A percentile compares a stretch with the other conserved stretches of the same genome.
Evolutionary conservation across 352 stramenopile genomes (phyloP).

Genomic region (Phytophthora ohioensis): DNA sequence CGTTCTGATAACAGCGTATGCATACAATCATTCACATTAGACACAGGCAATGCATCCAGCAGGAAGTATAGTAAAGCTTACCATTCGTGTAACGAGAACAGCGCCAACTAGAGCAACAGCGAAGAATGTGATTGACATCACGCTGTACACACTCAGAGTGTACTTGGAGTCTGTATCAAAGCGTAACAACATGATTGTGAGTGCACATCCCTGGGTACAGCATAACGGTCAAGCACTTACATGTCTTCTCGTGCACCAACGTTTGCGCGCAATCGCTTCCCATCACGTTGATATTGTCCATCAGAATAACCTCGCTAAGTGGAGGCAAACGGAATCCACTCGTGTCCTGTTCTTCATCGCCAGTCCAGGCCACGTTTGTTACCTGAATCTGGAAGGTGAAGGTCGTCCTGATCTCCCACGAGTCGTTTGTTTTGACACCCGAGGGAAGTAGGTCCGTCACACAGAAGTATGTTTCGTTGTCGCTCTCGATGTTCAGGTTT

Average conservation of each 20-base stretch:
- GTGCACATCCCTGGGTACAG: slow-evolving; percentile 1
- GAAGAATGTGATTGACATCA: slow-evolving; percentile 89
- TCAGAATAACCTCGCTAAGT: slow-evolving; percentile 70
- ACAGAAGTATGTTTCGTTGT: slow-evolving; percentile 83
- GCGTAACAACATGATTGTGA: slow-evolving; percentile 17
- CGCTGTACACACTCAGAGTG: slow-evolving; percentile 85
- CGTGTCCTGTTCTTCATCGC: slow-evolving; percentile 31
- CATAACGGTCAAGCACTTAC: slow-evolving; percentile 46
- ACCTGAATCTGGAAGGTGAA: slow-evolving; percentile 87
- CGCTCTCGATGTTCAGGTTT: slow-evolving; percentile 51
- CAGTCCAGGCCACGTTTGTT: slow-evolving; percentile 57
- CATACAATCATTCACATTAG: slow-evolving; percentile 16
- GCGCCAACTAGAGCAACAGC: slow-evolving; percentile 76
- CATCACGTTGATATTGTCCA: slow-evolving; percentile 58
- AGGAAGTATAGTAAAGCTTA: slow-evolving; percentile 28
- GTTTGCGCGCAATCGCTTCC: slow-evolving; percentile 78
- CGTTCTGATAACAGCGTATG: slow-evolving; percentile 56
- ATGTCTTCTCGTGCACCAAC: slow-evolving; percentile 66
- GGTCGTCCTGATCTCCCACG: slow-evolving; percentile 71
- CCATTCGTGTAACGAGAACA: slow-evolving; percentile 85
- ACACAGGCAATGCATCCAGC: not conserved
- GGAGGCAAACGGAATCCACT: slow-evolving; percentile 49
- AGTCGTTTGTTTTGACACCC: slow-evolving; percentile 59
- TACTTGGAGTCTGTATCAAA: slow-evolving; percentile 59
- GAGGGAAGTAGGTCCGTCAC: slow-evolving; percentile 73